Base-by-base conservation (phyloP, 2,329 filamentous ascomycete species). In the Colletotrichum lindemuthianum region DNA sequence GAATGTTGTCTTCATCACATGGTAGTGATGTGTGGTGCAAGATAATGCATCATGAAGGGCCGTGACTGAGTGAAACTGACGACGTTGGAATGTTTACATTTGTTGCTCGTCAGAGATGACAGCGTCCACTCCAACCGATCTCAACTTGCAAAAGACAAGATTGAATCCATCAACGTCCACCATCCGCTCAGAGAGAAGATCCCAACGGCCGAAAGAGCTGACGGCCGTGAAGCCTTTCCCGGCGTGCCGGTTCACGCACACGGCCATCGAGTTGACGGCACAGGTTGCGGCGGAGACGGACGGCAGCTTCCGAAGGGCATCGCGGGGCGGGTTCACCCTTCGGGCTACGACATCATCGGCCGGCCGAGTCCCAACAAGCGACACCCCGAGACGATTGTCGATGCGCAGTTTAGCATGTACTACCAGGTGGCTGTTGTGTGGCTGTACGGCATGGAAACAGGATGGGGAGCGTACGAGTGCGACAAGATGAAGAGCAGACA, bases 331-430 rank as follows among this genome's bases (percentile, higher is more conserved):
- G 56, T 72, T 15, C 66, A 59, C 6, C 67, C 70, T 3, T 66
- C 65, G 12, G 69, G 70, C 43, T 69, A 70, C 50, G 55, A 63
- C 11, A 68, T 73, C 49, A 68, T 72, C 3, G 69, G 70, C 13
- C 60, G 60, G n/a, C 65, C 65, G 1, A 63, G 67, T 5, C 60
- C 69, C 8, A 73, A 74, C 47, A 72, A 68, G 51, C 41, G 68
- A 4, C 69, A 70, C 11, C 71, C 72, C 2, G 66, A 68, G 60
- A 73, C 69, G 34, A 51, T 71, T 11, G 72, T 73, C 24, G 72
- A 74, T 45, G 72, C 67, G 11, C 72, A 74, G 49, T 73, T 73
- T 63, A 72, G 70, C 60, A 72, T 71, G 57, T 71, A 73, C 45
- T 73, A 71, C 47, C 70, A 73, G 53, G 65, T 72, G n/a, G 72